Conservation (phyloP, 106 monocot genomes). For the Acorus calamus region DNA sequence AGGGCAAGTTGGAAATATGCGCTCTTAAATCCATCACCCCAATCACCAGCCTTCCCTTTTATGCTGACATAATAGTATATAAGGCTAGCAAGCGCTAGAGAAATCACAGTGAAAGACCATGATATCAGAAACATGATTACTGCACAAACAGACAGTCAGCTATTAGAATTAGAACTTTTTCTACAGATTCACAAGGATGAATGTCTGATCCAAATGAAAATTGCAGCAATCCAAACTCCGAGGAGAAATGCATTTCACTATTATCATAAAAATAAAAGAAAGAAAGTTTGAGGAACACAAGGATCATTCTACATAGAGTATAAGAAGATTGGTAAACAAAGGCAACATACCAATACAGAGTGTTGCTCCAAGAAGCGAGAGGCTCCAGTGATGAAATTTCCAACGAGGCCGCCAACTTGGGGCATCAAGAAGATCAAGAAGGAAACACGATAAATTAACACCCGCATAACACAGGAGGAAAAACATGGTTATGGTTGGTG, state of each 20-base stretch:
- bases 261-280: background rate
- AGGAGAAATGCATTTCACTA: background rate
- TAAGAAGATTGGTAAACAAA: background rate
- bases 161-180: background rate
- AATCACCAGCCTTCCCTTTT: conserved; percentile 97
- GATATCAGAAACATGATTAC: conserved; percentile 99
- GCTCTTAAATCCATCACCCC: conserved; percentile 99
- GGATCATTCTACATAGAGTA: background rate
- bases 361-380: conserved; percentile 82
- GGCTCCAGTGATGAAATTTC: conserved; percentile 98
- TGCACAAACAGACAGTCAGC: conserved; percentile 16
- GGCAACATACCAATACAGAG: conserved; percentile 61
- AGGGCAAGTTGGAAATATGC: conserved; percentile 94
- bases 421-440: conserved; percentile 95
- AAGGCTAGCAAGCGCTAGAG: conserved; percentile 88
- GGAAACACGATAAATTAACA: conserved; percentile 92
- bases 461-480: conserved; percentile 92
- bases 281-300: background rate
- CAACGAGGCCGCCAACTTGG: conserved; percentile 98
- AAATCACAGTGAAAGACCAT: conserved; percentile 93
- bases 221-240: background rate
- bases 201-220: too few relatives aligned
- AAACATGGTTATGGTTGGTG: conserved; percentile 97
- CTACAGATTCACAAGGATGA: background rate
- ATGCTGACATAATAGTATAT: conserved; percentile 98